Percentiles rank a stretch among this genome's conserved stretches.
Evolutionary conservation across 2,329 filamentous ascomycete genomes (phyloP).

Genomic region (Diaporthe aspalathi): DNA sequence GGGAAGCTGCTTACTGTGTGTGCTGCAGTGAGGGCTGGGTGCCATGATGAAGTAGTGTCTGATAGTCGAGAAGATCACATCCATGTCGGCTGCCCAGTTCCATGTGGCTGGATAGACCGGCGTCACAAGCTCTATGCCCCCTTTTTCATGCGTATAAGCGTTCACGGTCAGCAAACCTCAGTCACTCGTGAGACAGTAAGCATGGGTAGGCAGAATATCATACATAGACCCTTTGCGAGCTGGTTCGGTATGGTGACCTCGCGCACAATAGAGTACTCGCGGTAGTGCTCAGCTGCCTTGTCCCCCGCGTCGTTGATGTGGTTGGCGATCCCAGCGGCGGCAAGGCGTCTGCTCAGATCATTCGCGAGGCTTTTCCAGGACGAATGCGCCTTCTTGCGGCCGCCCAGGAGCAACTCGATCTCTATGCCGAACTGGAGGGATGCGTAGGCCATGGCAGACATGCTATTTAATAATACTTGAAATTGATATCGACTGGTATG

Average conservation of each 20-base stretch:
- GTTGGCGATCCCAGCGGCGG: constrained; percentile 48
- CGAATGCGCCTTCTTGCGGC: constrained; percentile 48
- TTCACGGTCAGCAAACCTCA: background rate
- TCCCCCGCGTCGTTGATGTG: constrained; percentile 48
- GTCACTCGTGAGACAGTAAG: too few relatives aligned
- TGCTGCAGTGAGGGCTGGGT: constrained; percentile 48
- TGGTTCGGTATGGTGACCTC: constrained; percentile 52
- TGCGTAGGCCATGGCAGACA: background rate
- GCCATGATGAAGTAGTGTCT: constrained; percentile 44
- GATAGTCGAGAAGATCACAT: constrained; percentile 47
- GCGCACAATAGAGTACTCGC: constrained; percentile 52
- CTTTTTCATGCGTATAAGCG: constrained; percentile 36
- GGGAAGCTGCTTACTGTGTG: too few relatives aligned
- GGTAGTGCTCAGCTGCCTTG: constrained; percentile 48
- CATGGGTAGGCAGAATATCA: constrained; percentile 1
- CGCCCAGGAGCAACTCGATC: constrained; percentile 51
- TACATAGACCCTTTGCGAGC: constrained; percentile 49
- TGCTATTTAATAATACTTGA: background rate
- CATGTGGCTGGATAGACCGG: constrained; percentile 47
- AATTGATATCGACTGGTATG: background rate
- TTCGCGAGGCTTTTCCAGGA: constrained; percentile 50
- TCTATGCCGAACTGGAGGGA: constrained; percentile 51
- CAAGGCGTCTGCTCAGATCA: constrained; percentile 49
- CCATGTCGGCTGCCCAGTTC: constrained; percentile 47
- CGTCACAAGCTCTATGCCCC: constrained; percentile 52